Base-by-base conservation (phyloP, 176 grass and related monocot genomes). In the Cymbopogon citratus region DNA sequence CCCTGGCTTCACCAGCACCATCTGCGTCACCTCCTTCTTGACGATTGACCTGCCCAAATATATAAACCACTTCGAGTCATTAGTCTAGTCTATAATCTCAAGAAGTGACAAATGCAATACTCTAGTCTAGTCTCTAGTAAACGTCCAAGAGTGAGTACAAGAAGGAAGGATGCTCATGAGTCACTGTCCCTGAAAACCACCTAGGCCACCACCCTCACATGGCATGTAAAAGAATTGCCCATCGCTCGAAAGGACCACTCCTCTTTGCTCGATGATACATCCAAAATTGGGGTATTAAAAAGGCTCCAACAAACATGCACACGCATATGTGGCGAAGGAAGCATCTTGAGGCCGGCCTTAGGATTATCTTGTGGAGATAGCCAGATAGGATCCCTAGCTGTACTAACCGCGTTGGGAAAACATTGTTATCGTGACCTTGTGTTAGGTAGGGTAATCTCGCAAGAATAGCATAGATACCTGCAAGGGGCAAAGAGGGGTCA, bases 1-100 rank as follows among this genome's bases (percentile, higher is more conserved):
- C 31, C 31, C 31, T 5, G 90, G 87, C 33, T 93, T 98, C 68
- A 98, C 88, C 13, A 84, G 74, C 8, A 98, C 80, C 75, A 16
- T 82, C 70, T 92, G 88, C 2, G 39, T 63, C 86, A 93, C 95
- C 46, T 95, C 92, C 87, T 95, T 91, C 74, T 91, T 91, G 4
- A 89, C 84, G 33, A 90, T 93, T 43, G 84, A 81, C 77, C 96
- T 98, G 90, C 25, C 36, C 29, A 44, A 66, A 12, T 5, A n/a
- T 5, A 4, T 15, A 51, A 33, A 33, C 3, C 21, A 34, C 41
- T 60, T 79, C 39, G 7, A 80, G 75, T 23, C 35, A n/a, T 46
- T 4, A 26, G 27, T 70, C 51, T 54, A 19, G 36, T 63, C 10
- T 51, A 14, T 35, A 41, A 65, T 24, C 12, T 40, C 40, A 5